A percentile compares a stretch with the other conserved stretches of the same genome.
phyloP scores from a whole-genome alignment of 2,329 filamentous ascomycete species.

The Ophiostoma fasciatum region DNA sequence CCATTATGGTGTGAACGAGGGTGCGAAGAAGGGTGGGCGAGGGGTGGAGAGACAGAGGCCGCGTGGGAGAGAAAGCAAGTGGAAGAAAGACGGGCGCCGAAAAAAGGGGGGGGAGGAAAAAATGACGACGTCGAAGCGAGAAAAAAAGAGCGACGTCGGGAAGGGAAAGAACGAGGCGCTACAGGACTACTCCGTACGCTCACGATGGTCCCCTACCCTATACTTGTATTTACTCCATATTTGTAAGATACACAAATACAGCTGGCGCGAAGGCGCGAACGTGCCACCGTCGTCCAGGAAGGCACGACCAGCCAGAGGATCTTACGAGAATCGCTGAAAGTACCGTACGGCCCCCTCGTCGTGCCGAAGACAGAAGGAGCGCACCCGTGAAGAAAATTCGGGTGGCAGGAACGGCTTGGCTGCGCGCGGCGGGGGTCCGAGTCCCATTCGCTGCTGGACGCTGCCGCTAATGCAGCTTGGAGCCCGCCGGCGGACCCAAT shows the following conservation, averaged over 20 bases:
- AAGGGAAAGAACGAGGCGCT: background rate
- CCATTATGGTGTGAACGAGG: constrained; percentile 2
- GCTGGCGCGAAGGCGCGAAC: too few relatives aligned
- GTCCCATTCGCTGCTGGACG: constrained; percentile 6
- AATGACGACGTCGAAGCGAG: background rate
- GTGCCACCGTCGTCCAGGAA: too few relatives aligned
- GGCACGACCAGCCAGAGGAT: too few relatives aligned
- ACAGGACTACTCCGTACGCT: too few relatives aligned
- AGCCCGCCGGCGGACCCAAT: constrained; percentile 6
- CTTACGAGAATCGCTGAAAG: too few relatives aligned
- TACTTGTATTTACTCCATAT: too few relatives aligned
- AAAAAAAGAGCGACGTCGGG: background rate
- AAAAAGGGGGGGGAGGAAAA: background rate
- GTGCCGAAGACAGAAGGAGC: background rate
- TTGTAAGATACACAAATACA: too few relatives aligned
- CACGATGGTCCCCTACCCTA: too few relatives aligned
- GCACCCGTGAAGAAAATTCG: constrained; percentile 1
- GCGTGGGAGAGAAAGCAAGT: background rate
- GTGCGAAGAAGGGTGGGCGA: background rate
- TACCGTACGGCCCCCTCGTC: too few relatives aligned
- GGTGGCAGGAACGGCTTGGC: constrained; percentile 6
- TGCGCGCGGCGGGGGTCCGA: constrained; percentile 6
- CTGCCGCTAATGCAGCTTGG: constrained; percentile 8
- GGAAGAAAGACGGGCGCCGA: background rate
- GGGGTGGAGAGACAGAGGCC: constrained; percentile 1